Conservation (phyloP, 83 land plant genomes). For the Isoetes engelmannii region DNA sequence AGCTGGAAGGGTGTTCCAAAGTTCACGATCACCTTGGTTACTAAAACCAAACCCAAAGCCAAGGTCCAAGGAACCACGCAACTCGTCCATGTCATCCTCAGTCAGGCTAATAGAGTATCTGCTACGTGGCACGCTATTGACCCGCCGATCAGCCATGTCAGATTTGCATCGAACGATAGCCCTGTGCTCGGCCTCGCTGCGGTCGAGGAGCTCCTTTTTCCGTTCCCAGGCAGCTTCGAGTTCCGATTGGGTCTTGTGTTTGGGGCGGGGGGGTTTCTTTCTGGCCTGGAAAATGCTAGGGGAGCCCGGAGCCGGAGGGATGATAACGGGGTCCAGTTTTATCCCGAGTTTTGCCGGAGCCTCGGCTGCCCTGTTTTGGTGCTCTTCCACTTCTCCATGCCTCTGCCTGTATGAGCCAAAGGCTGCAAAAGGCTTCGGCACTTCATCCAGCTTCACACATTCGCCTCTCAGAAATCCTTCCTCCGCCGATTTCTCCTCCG, state of each 20-base stretch:
- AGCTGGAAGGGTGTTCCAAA: slow-evolving; percentile 10
- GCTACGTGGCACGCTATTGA: too few species aligned
- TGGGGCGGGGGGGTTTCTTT: too few species aligned
- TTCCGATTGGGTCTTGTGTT: neutral
- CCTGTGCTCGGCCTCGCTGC: neutral
- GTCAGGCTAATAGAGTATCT: neutral
- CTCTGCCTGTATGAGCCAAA: slow-evolving; percentile 9
- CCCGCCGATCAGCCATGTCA: neutral
- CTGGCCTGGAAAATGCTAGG: too few species aligned
- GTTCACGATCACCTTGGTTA: slow-evolving; percentile 3
- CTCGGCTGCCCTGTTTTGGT: neutral
- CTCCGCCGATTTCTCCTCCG: neutral
- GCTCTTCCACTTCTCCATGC: neutral
- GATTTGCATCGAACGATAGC: neutral
- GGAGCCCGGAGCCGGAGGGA: too few species aligned
- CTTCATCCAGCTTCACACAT: neutral
- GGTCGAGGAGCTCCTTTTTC: neutral
- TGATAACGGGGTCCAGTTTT: neutral
- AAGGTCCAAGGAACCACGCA: neutral
- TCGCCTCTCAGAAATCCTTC: neutral
- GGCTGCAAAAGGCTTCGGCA: neutral
- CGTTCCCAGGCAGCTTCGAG: slow-evolving; percentile 2
- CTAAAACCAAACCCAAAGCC: slow-evolving; percentile 4
- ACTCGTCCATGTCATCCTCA: slow-evolving; percentile 7
- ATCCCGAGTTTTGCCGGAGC: neutral